Evolutionary conservation across 192 early-diverging fungal genomes (phyloP).

Genomic region (Linnemannia schmuckeri): DNA sequence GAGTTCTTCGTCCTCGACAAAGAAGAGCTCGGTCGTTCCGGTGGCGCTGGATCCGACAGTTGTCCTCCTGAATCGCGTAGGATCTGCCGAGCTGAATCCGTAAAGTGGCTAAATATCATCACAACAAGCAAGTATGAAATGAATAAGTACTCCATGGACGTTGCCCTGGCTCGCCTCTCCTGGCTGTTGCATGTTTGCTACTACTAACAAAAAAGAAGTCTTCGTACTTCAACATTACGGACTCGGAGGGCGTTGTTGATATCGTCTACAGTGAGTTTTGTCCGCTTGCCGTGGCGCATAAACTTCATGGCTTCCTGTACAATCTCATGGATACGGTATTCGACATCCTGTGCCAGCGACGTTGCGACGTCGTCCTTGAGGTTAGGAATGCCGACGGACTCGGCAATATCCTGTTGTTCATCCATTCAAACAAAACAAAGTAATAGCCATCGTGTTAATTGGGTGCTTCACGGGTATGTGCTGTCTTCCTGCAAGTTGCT

Average conservation of each 20-base stretch:
- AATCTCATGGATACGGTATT: conserved; percentile 95
- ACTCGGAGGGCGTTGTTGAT: conserved; percentile 93
- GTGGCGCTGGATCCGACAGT: conserved; percentile 64
- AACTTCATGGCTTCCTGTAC: conserved; percentile 96
- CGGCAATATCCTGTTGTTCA: conserved; percentile 80
- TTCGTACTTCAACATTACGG: conserved; percentile 88
- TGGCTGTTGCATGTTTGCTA: too few species aligned
- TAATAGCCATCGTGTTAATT: background rate
- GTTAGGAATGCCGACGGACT: conserved; percentile 83
- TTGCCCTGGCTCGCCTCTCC: background rate
- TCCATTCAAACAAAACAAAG: background rate
- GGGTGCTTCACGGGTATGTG: background rate
- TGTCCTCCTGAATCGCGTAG: conserved; percentile 76
- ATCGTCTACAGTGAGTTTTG: conserved; percentile 85
- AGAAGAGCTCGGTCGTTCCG: conserved; percentile 81
- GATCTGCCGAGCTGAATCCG: conserved; percentile 81
- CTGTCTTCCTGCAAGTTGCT: background rate
- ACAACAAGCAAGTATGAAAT: background rate
- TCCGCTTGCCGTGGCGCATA: conserved; percentile 94
- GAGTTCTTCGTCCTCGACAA: conserved; percentile 93
- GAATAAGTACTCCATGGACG: background rate
- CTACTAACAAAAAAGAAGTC: background rate
- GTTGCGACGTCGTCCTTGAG: conserved; percentile 90
- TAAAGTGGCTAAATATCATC: conserved; percentile 81
- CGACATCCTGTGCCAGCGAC: conserved; percentile 91